A percentile compares a stretch with the other conserved stretches of the same genome.
phyloP scores from a whole-genome alignment of 768 basidiomycete species.

The Termitomyces heimii region DNA sequence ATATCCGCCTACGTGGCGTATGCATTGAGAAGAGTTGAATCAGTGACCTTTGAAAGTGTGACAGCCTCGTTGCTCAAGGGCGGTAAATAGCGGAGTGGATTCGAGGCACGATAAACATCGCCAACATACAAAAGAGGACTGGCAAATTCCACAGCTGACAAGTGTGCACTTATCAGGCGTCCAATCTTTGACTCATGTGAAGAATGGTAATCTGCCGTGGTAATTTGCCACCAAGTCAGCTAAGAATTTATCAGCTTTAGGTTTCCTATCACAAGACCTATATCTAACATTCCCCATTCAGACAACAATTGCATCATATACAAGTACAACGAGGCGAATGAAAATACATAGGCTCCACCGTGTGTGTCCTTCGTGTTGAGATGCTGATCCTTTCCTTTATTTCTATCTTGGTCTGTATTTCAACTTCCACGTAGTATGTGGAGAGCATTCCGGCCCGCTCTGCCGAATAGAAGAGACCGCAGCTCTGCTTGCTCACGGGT shows the following conservation, averaged over 20 bases:
- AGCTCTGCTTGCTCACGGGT: too few species aligned
- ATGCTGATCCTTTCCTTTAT: neutral
- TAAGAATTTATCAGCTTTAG: neutral
- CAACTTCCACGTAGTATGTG: neutral
- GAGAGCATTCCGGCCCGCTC: neutral
- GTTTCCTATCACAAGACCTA: neutral
- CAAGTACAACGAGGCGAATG: neutral
- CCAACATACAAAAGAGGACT: neutral
- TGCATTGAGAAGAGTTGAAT: neutral
- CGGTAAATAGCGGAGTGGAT: neutral
- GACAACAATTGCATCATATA: neutral
- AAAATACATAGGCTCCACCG: neutral
- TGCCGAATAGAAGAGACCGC: neutral
- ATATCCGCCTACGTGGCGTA: conserved; percentile 11
- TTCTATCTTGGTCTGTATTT: neutral
- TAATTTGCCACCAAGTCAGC: too few species aligned
- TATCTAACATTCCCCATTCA: neutral
- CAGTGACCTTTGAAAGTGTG: neutral
- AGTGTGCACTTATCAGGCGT: neutral
- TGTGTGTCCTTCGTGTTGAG: neutral
- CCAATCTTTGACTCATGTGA: neutral
- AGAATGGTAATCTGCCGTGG: too few species aligned
- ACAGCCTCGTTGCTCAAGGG: conserved; percentile 3
- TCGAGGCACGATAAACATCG: conserved; percentile 6
- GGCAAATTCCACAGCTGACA: conserved; percentile 1